Evolutionary conservation across 768 basidiomycete species (phyloP).

Genomic region (Russula olivacea): DNA sequence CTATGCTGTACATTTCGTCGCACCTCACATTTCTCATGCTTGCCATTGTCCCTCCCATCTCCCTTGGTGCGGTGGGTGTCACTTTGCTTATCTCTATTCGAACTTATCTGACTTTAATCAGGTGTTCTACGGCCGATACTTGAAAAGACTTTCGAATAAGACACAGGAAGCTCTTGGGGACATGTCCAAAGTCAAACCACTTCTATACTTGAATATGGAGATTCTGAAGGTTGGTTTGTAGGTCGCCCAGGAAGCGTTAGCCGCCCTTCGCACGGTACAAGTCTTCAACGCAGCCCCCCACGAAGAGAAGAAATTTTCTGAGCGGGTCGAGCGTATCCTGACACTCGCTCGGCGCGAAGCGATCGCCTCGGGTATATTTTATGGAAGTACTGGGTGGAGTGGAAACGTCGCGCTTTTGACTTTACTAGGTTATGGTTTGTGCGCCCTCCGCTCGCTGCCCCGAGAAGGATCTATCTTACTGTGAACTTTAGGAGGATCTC

Average conservation of each 20-base stretch:
- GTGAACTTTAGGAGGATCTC: constrained; percentile 62
- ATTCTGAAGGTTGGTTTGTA: constrained; percentile 30
- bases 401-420: constrained; percentile 89
- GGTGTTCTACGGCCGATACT: constrained; percentile 94
- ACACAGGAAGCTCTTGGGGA: constrained; percentile 96
- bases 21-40: constrained; percentile 90
- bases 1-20: constrained; percentile 92
- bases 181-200: constrained; percentile 60
- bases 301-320: constrained; percentile 72
- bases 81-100: constrained; percentile 5
- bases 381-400: constrained; percentile 86
- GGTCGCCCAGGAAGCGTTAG: constrained; percentile 86
- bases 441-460: neutral
- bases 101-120: constrained; percentile 33
- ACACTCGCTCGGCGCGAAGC: constrained; percentile 80
- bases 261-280: constrained; percentile 83
- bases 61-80: constrained; percentile 67
- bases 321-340: constrained; percentile 60
- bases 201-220: neutral
- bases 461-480: neutral
- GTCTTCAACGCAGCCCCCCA: constrained; percentile 80
- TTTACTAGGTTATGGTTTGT: constrained; percentile 82
- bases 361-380: constrained; percentile 87
- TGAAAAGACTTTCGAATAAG: constrained; percentile 83
- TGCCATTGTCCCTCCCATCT: constrained; percentile 82